Evolutionary conservation across 2,329 filamentous ascomycete species (phyloP).

Genomic region (Colletotrichum tanaceti): DNA sequence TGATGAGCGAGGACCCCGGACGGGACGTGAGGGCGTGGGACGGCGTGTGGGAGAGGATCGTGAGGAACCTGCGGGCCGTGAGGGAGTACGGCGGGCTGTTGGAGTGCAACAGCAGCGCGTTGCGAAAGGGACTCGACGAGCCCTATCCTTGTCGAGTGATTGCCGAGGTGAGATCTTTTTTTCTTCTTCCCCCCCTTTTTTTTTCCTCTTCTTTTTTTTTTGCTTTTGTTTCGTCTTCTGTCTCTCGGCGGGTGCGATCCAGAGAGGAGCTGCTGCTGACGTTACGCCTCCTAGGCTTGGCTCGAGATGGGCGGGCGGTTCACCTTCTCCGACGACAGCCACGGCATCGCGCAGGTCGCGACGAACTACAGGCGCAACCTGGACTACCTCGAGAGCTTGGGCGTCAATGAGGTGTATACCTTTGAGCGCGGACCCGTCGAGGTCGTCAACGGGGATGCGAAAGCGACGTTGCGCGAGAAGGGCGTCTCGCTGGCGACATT

Average conservation of each 20-base stretch:
- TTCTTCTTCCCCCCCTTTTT: constrained; percentile 18
- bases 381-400: constrained; percentile 75
- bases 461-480: constrained; percentile 55
- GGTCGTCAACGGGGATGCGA: constrained; percentile 46
- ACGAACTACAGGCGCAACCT: constrained; percentile 81
- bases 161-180: constrained; percentile 70
- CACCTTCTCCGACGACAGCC: constrained; percentile 94
- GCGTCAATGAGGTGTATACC: constrained; percentile 72
- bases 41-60: constrained; percentile 78
- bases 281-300: constrained; percentile 68
- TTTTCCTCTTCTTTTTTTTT: constrained; percentile 21
- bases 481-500: constrained; percentile 58
- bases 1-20: constrained; percentile 78
- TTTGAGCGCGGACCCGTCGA: constrained; percentile 53
- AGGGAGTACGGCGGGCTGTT: constrained; percentile 81
- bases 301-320: constrained; percentile 80
- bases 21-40: constrained; percentile 67
- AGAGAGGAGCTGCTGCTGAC: not conserved
- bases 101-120: constrained; percentile 87
- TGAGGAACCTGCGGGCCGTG: constrained; percentile 79
- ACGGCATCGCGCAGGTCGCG: constrained; percentile 87
- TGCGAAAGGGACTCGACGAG: constrained; percentile 90
- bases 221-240: not conserved
- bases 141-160: constrained; percentile 87
- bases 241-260: not conserved